Conservation (phyloP, 2,329 filamentous ascomycete genomes). For the Tolypocladium album region DNA sequence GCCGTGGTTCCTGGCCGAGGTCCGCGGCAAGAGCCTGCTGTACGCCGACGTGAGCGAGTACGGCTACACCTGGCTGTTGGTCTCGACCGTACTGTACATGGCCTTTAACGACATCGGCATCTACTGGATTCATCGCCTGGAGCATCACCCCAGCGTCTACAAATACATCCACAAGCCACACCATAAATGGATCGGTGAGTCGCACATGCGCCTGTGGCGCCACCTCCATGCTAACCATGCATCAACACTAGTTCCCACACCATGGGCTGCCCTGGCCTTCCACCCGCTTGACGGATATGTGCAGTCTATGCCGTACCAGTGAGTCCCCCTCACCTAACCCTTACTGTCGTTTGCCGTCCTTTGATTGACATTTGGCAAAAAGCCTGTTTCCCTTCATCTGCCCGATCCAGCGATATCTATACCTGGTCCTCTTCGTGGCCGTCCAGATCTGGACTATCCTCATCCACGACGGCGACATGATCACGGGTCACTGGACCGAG, state of each 20-base stretch:
- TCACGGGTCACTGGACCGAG: constrained; percentile 33
- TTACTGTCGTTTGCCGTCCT: background rate
- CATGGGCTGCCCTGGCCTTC: constrained; percentile 35
- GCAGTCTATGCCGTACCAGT: constrained; percentile 36
- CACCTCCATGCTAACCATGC: constrained; percentile 6
- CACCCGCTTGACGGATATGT: constrained; percentile 35
- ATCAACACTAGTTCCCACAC: constrained; percentile 26
- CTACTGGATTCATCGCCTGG: constrained; percentile 36
- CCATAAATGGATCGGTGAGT: constrained; percentile 34
- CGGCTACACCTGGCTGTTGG: constrained; percentile 26
- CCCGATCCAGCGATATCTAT: constrained; percentile 34
- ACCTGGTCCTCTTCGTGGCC: constrained; percentile 29
- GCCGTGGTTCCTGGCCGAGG: constrained; percentile 34
- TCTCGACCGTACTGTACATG: constrained; percentile 30
- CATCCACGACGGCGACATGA: constrained; percentile 39
- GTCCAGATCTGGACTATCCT: constrained; percentile 39
- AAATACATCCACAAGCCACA: constrained; percentile 37
- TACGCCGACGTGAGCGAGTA: constrained; percentile 28
- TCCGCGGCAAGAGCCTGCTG: constrained; percentile 32
- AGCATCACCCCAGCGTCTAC: constrained; percentile 34
- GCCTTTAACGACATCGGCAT: constrained; percentile 33
- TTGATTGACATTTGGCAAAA: background rate
- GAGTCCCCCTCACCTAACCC: constrained; percentile 8
- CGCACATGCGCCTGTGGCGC: background rate
- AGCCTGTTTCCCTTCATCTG: constrained; percentile 9